Evolutionary conservation across 306 rosid species (phyloP), one percentile per base, ranked within the genome.

Genomic region (Cucumis cinereus): DNA sequence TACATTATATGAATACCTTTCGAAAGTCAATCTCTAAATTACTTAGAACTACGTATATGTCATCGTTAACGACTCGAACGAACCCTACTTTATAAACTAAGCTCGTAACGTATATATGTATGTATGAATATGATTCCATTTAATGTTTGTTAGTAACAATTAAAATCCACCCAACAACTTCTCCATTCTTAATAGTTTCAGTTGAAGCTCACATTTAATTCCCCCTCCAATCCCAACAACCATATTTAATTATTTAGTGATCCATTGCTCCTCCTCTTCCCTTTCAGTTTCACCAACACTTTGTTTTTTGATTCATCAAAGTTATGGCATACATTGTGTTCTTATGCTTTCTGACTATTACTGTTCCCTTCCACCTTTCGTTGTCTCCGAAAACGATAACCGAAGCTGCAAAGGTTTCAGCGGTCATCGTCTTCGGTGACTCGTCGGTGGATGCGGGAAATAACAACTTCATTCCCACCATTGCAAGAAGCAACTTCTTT

Each of bases 391-490:
- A 13, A 7, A n/a, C 47, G 71, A 19, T 35, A 23, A 50, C 3
- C 3, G 77, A 52, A 17, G 89, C n/a, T n/a, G n/a, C 91, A 0
- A 86, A 85, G 40, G 88, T 91, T 53, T 89, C 96, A 6, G 90
- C 96, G 0, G 23, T 91, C 7, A 83, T 93, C 12, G 96, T 93
- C 40, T 93, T 93, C 13, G 98, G 98, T 0, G 98, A 93, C 88
- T 93, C 98, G 2, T 85, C 98, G 0, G 98, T 91, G 0, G 98
- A 93, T 7, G 97, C 98, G 0, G 98, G 98, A 19, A 93, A 93
- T 84, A 93, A 93, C 88, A 91, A 93, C 91, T 87, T 15, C 70
- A 93, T 93, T 4, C 95, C 89, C 0, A 93, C 98, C 3, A 36
- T 93, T 54, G 94, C 94, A 1, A 53, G 97, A 85, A 93, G 98